These are phyloP conservation scores for Pulveroboletus sp. DNA, from an alignment of 768 basidiomycete genomes.

Conservation along the genomic window DNA sequence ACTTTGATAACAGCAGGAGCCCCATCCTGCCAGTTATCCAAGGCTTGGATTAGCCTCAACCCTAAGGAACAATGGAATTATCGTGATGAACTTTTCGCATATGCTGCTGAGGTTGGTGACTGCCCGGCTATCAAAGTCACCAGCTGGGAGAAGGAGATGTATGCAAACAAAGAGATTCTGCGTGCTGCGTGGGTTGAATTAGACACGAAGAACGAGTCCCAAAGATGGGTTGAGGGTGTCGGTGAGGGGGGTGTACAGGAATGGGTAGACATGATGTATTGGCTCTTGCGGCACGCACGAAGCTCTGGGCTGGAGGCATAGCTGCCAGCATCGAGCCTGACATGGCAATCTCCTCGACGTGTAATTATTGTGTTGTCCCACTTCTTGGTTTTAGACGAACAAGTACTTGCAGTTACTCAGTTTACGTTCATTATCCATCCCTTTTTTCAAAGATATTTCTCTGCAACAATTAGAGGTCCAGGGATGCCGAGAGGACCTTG, in stretches of 20 bases:
- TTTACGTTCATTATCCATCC: too few relatives aligned
- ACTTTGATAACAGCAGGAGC: constrained; percentile 33
- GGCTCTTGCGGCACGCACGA: constrained; percentile 25
- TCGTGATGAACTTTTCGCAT: constrained; percentile 52
- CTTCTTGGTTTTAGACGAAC: too few relatives aligned
- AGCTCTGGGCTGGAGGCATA: too few relatives aligned
- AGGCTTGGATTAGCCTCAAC: constrained; percentile 53
- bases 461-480: too few relatives aligned
- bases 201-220: constrained; percentile 53
- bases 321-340: too few relatives aligned
- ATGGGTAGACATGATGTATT: constrained; percentile 53
- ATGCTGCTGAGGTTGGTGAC: constrained; percentile 37
- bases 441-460: too few relatives aligned
- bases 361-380: too few relatives aligned
- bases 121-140: constrained; percentile 36
- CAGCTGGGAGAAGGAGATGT: constrained; percentile 59
- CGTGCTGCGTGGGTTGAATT: constrained; percentile 56
- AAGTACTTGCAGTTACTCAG: too few relatives aligned
- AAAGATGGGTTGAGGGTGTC: constrained; percentile 59
- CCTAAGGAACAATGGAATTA: constrained; percentile 62
- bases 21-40: constrained; percentile 41
- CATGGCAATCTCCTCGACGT: too few relatives aligned
- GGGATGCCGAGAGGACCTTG: too few relatives aligned
- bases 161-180: constrained; percentile 43
- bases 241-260: constrained; percentile 53